Base-by-base conservation (phyloP, 2,329 filamentous ascomycete genomes). In the Phialocephala sp. region DNA sequence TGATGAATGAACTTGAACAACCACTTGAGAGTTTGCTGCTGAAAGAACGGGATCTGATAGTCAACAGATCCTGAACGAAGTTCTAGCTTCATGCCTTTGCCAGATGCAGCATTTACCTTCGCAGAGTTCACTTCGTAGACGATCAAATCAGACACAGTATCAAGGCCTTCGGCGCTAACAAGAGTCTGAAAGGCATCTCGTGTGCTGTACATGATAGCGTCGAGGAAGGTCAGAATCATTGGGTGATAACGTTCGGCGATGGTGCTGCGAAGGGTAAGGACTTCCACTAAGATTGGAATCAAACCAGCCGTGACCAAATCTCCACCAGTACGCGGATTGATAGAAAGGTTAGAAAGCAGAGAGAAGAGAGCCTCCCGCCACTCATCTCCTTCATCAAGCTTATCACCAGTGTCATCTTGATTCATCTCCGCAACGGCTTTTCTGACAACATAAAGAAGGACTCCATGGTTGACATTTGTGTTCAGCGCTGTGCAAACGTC, bases 1-100 rank as follows among this genome's bases (percentile, higher is more conserved):
- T 98, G 94, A 72, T 97, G 94, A 68, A 97, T 91, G 75, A 98
- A 97, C 77, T 97, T 97, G 78, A 99, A 90, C 54, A 97, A 83
- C 88, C 92, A 96, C 74, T 96, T 94, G 36, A 99, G 83, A 20
- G 93, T 94, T 77, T 97, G 93, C 76, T 98, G 95, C 72, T 97
- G 91, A 76, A 93, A 93, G 77, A 93, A 97, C 0, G 94, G 93
- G 61, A 98, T 93, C 73, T 93, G 87, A 76, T 97, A 99, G 79
- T 99, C 96, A 54, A 96, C 93, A 32, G 91, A 86, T 63, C 90
- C 89, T 11, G 93, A 97, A 72, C 88, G 89, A 78, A 91, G 93
- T 59, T 89, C 82, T 12, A 83, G 78, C 8, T 87, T 86, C 68
- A 95, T 93, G 14, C 93, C 92, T 63, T 88, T 82, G n/a, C 89